Base-by-base conservation (phyloP, 2,329 filamentous ascomycete species). In the Talaromyces albobiverticillius region DNA sequence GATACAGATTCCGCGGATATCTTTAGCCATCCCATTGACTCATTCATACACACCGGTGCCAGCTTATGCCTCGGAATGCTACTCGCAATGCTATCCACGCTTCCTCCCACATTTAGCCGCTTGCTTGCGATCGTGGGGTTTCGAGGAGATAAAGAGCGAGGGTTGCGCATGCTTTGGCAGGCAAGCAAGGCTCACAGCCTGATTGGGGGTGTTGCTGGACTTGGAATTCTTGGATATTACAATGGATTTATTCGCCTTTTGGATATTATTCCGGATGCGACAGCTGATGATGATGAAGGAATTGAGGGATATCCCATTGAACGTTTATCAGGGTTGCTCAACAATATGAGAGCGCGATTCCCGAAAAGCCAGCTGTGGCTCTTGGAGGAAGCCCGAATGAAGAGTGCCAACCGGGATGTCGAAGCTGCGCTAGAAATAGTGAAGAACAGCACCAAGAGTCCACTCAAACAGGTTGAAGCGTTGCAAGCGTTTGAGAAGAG, bases 11-110 rank as follows among this genome's bases (percentile, higher is more conserved):
- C 83, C 1, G 79, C 84, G 4, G 74, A 85, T 2, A 23, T 52
- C 3, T 87, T 93, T 61, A 84, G 82, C 34, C 85, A 92, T 56
- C 85, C 89, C 0, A 82, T 93, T 16, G 93, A 97, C 68, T 74
- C 87, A 20, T 99, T 96, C 67, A 86, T 96, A 34, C 90, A 96
- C 68, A 92, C 90, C 0, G 93, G 91, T 9, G 84, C 86, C 4
- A 94, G 89, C 66, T 87, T 96, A 71, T 96, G 91, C 70, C 96
- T 92, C 64, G 94, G 94, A 3, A 81, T 95, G 29, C 75, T 97
- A 1, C 80, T 95, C 13, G 79, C 97, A 1, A 79, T 97, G 51
- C 85, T 97, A n/a, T 95, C 90, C 11, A 88, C 97, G 76, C 85
- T 97, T 0, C 95, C 94, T 0, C 94, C 94, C 0, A 84, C 92